A percentile compares a stretch with the other conserved stretches of the same genome.
phyloP scores from a whole-genome alignment of 306 rosid genomes.

The Prunus davidiana region DNA sequence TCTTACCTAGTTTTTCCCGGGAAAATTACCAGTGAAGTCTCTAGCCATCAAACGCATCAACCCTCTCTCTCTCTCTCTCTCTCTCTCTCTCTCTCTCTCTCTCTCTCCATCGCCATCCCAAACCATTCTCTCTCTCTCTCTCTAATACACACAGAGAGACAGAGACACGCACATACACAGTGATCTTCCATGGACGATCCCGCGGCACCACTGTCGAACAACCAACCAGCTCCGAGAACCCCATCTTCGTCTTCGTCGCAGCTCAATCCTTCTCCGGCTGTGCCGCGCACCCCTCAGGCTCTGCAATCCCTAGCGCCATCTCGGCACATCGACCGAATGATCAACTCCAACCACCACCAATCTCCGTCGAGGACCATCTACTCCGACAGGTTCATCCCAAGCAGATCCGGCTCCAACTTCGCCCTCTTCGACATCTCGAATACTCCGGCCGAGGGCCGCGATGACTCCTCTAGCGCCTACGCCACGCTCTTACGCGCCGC shows the following conservation, averaged over 20 bases:
- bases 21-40: conserved; percentile 16
- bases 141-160: background rate
- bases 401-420: conserved; percentile 82
- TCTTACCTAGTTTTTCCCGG: conserved; percentile 29
- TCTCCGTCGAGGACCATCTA: conserved; percentile 86
- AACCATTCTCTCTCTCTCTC: conserved; percentile 1
- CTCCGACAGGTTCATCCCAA: conserved; percentile 91
- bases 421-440: conserved; percentile 48
- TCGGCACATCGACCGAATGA: conserved; percentile 69
- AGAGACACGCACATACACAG: background rate
- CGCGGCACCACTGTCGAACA: conserved; percentile 15
- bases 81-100: no score
- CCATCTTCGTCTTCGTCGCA: conserved; percentile 25
- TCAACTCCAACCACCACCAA: conserved; percentile 61
- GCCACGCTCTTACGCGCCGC: conserved; percentile 71
- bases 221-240: conserved; percentile 28
- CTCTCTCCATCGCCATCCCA: background rate
- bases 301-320: conserved; percentile 47
- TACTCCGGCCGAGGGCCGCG: conserved; percentile 49
- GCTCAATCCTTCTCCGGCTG: conserved; percentile 40
- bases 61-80: background rate
- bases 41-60: background rate
- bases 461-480: conserved; percentile 64
- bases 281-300: conserved; percentile 34
- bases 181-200: conserved; percentile 56